Conservation (phyloP, 2,329 filamentous ascomycete genomes). For the Colletotrichum camelliae region DNA sequence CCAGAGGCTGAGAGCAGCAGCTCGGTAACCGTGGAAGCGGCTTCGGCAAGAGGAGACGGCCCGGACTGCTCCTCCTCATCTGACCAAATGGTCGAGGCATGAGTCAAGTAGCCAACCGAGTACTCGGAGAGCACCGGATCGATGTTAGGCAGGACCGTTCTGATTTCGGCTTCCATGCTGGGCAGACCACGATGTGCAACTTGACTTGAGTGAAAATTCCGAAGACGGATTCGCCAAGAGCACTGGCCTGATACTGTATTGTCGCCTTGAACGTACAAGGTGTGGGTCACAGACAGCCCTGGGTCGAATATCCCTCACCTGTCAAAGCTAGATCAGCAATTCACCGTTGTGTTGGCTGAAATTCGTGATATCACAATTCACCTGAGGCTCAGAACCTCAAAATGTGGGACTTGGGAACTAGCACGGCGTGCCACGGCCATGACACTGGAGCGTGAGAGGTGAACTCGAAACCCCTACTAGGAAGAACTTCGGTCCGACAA, state of each 20-base stretch:
- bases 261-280: neutral
- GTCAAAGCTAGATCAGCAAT: neutral
- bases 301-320: neutral
- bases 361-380: neutral
- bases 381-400: neutral
- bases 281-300: neutral
- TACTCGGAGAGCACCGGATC: slow-evolving; percentile 91
- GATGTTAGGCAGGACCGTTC: slow-evolving; percentile 81
- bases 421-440: neutral
- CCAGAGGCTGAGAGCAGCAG: slow-evolving; percentile 94
- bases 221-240: neutral
- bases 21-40: slow-evolving; percentile 83
- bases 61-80: slow-evolving; percentile 73
- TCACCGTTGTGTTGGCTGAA: neutral
- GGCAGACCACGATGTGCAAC: neutral
- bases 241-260: neutral
- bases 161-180: slow-evolving; percentile 86
- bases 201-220: neutral
- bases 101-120: slow-evolving; percentile 90
- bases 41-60: slow-evolving; percentile 82
- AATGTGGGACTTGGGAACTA: neutral
- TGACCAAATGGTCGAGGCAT: slow-evolving; percentile 86
- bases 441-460: neutral
- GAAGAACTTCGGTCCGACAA: neutral
- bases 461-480: neutral